These are phyloP conservation scores for Grifola frondosa DNA, from an alignment of 1,284 basidiomycete species.

Conservation along the genomic window DNA sequence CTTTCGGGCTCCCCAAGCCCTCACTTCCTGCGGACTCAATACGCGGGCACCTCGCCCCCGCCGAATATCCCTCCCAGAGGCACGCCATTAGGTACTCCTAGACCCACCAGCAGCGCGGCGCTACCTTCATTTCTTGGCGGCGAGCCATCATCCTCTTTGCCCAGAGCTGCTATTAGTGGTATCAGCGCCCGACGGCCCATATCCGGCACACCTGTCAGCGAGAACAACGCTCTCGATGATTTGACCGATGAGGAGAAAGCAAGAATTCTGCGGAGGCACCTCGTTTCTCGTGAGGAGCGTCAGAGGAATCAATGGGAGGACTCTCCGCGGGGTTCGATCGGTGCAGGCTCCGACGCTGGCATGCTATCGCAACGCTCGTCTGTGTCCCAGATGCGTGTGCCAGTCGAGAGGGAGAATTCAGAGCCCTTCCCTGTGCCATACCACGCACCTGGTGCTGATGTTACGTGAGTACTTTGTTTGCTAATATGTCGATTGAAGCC, in stretches of 20 bases:
- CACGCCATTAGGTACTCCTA: conserved; percentile 34
- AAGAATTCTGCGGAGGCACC: conserved; percentile 74
- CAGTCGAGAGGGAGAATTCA: conserved; percentile 49
- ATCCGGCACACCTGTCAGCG: conserved; percentile 31
- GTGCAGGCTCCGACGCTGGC: conserved; percentile 29
- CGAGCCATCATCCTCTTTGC: conserved; percentile 18
- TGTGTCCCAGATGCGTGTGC: conserved; percentile 28
- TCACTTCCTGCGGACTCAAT: conserved; percentile 57
- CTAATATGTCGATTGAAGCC: too few relatives aligned
- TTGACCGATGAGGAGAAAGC: conserved; percentile 82
- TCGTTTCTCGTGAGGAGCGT: conserved; percentile 76
- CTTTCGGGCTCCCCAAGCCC: conserved; percentile 32
- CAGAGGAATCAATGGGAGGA: conserved; percentile 12
- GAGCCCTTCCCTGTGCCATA: conserved; percentile 84
- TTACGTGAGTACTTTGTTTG: conserved; percentile 71
- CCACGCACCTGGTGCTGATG: conserved; percentile 81
- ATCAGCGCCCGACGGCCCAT: conserved; percentile 33
- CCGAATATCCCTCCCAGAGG: conserved; percentile 61
- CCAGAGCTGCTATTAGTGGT: conserved; percentile 30
- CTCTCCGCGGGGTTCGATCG: conserved; percentile 25
- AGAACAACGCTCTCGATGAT: conserved; percentile 45
- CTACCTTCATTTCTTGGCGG: conserved; percentile 13
- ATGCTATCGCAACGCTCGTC: conserved; percentile 34
- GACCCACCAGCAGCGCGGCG: conserved; percentile 18
- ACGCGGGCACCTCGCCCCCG: conserved; percentile 58